Conservation (phyloP, 2,329 filamentous ascomycete species). For the Pestalotiopsis sp. region DNA sequence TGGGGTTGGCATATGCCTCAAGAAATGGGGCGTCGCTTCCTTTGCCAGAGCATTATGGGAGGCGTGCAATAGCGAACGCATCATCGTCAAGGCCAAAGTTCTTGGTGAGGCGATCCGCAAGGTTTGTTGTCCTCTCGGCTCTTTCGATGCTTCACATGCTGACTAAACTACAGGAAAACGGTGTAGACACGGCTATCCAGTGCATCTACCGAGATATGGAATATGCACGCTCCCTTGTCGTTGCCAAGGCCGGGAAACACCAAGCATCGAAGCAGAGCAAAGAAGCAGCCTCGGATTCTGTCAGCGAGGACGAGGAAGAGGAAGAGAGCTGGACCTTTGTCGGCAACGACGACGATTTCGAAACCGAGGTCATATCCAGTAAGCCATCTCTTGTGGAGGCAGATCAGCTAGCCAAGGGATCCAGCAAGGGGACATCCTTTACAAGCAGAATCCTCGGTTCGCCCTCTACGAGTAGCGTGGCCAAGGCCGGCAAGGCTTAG, state of each 20-base stretch:
- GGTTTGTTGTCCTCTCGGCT: slow-evolving; percentile 52
- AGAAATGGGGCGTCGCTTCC: slow-evolving; percentile 83
- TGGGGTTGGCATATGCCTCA: slow-evolving; percentile 87
- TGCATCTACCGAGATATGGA: slow-evolving; percentile 94
- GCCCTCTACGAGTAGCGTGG: neutral
- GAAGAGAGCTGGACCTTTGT: slow-evolving; percentile 93
- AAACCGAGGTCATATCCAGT: slow-evolving; percentile 33
- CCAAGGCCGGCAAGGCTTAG: slow-evolving; percentile 1
- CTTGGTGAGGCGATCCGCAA: slow-evolving; percentile 86
- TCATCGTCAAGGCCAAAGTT: slow-evolving; percentile 83
- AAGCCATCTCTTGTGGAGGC: slow-evolving; percentile 28
- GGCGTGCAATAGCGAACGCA: slow-evolving; percentile 84
- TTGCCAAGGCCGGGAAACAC: slow-evolving; percentile 61
- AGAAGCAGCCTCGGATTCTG: slow-evolving; percentile 23
- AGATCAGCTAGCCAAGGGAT: slow-evolving; percentile 19
- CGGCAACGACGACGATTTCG: slow-evolving; percentile 50
- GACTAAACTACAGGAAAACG: slow-evolving; percentile 69
- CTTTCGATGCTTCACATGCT: slow-evolving; percentile 20
- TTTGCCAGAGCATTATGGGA: slow-evolving; percentile 91
- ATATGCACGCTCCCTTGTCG: slow-evolving; percentile 84
- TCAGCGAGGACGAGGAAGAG: slow-evolving; percentile 60
- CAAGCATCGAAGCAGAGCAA: slow-evolving; percentile 35
- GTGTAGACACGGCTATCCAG: slow-evolving; percentile 88
- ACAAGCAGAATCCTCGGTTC: slow-evolving; percentile 3
- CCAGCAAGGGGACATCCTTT: neutral